These are phyloP conservation scores for Mycena sanguinolenta DNA, from an alignment of 768 basidiomycete genomes.

Conservation along the genomic window DNA sequence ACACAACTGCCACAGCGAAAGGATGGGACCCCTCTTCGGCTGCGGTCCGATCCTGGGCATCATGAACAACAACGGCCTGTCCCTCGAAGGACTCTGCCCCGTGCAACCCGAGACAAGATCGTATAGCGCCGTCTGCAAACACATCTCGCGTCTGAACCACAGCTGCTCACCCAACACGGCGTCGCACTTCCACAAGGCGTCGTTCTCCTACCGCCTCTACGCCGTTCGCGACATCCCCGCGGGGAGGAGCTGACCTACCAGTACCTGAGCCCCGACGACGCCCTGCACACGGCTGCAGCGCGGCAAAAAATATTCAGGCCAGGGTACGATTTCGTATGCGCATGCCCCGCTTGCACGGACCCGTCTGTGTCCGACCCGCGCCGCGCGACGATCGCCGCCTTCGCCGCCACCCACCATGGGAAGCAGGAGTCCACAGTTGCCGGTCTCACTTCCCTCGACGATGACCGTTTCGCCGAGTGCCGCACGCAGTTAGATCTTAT, in stretches of 20 bases:
- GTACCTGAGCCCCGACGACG: constrained; percentile 44
- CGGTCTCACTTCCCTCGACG: too few species aligned
- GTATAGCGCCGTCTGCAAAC: constrained; percentile 46
- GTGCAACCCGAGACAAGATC: constrained; percentile 26
- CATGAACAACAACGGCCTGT: constrained; percentile 50
- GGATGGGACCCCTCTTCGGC: too few species aligned
- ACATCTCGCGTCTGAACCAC: constrained; percentile 47
- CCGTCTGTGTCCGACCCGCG: too few species aligned
- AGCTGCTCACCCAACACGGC: constrained; percentile 40
- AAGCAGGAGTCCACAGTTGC: too few species aligned
- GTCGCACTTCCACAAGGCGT: constrained; percentile 39
- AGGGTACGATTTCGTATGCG: constrained; percentile 50
- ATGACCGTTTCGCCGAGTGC: too few species aligned
- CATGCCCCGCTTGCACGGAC: constrained; percentile 47
- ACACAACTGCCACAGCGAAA: too few species aligned
- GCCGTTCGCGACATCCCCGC: constrained; percentile 46
- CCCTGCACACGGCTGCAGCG: constrained; percentile 31
- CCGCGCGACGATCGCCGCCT: too few species aligned
- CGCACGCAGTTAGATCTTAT: constrained; percentile 10
- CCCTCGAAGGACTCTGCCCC: too few species aligned
- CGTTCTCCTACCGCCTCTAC: constrained; percentile 46
- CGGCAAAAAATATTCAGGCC: constrained; percentile 44
- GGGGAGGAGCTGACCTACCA: constrained; percentile 51
- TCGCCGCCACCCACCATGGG: too few species aligned
- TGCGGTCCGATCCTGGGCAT: constrained; percentile 50